A percentile compares a stretch with the other conserved stretches of the same genome.
Conservation (phyloP, 2,329 filamentous ascomycete species). For the Ceratocystis albifundus region DNA sequence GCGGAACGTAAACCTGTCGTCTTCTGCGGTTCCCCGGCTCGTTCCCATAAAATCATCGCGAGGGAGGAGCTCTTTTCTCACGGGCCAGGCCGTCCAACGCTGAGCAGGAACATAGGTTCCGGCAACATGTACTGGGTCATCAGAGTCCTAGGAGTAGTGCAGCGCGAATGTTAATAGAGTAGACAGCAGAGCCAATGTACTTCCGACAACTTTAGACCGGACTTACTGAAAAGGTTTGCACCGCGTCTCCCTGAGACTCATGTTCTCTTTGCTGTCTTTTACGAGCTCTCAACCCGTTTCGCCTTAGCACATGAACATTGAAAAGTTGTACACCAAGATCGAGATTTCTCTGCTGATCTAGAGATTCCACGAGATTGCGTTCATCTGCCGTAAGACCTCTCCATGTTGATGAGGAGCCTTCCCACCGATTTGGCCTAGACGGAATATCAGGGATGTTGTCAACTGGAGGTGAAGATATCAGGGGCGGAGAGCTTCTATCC, state of each 20-base stretch:
- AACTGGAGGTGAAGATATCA: background rate
- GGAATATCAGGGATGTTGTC: background rate
- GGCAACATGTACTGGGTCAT: slow-evolving; percentile 3
- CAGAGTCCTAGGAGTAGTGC: slow-evolving; percentile 13
- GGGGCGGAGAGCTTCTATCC: slow-evolving; percentile 1
- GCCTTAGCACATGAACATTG: slow-evolving; percentile 60
- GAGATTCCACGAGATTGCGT: slow-evolving; percentile 48
- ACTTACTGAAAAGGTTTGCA: slow-evolving; percentile 14
- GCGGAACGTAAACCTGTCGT: background rate
- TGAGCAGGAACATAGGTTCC: slow-evolving; percentile 37
- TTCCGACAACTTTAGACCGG: background rate
- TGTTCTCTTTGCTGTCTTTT: slow-evolving; percentile 24
- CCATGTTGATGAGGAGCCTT: slow-evolving; percentile 59
- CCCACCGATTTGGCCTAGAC: slow-evolving; percentile 58
- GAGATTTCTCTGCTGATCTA: slow-evolving; percentile 50
- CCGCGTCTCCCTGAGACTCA: slow-evolving; percentile 26
- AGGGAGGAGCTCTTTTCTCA: slow-evolving; percentile 52
- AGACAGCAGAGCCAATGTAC: background rate
- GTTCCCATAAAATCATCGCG: slow-evolving; percentile 13
- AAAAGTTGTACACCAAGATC: slow-evolving; percentile 70
- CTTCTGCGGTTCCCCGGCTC: background rate
- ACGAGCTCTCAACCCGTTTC: slow-evolving; percentile 11
- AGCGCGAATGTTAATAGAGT: background rate
- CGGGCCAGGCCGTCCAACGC: slow-evolving; percentile 77
- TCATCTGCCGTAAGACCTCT: slow-evolving; percentile 48